phyloP scores from a whole-genome alignment of 2,329 filamentous ascomycete genomes.

The Bipolaris bicolor region DNA sequence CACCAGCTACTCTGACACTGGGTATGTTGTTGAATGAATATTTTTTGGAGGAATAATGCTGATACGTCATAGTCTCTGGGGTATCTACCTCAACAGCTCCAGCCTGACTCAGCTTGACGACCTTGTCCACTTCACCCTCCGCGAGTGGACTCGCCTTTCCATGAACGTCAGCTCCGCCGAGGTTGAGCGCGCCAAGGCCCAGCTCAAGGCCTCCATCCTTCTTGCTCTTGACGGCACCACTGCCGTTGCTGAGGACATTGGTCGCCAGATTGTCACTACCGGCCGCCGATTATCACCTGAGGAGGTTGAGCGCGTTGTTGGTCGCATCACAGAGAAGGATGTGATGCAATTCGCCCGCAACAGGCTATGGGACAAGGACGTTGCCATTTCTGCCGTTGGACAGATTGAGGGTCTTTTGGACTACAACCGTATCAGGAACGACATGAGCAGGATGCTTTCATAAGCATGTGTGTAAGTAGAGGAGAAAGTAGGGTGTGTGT shows the following conservation, averaged over 20 bases:
- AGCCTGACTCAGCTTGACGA: constrained; percentile 88
- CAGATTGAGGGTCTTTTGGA: constrained; percentile 83
- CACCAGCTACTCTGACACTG: constrained; percentile 98
- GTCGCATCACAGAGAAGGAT: constrained; percentile 89
- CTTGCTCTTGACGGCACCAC: constrained; percentile 97
- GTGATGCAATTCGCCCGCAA: constrained; percentile 95
- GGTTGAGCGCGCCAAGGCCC: constrained; percentile 97
- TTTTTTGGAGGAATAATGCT: constrained; percentile 24
- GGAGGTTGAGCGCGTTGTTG: constrained; percentile 93
- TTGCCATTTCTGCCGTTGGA: constrained; percentile 91
- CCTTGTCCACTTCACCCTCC: constrained; percentile 96
- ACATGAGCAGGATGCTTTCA: constrained; percentile 79
- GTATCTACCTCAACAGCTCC: constrained; percentile 97
- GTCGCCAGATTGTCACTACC: constrained; percentile 96
- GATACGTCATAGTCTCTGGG: constrained; percentile 78
- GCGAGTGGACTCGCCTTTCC: constrained; percentile 96
- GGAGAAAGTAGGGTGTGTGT: neutral
- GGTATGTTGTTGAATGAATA: constrained; percentile 66
- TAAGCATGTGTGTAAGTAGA: constrained; percentile 16
- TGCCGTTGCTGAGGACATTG: constrained; percentile 96
- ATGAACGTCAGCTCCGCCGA: constrained; percentile 87
- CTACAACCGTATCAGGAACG: constrained; percentile 79
- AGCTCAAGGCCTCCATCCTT: constrained; percentile 97
- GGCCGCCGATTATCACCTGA: constrained; percentile 87
- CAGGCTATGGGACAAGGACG: constrained; percentile 97